Base-by-base conservation (phyloP, 805 yeast genomes). In the Blastobotrys muscicola region DNA sequence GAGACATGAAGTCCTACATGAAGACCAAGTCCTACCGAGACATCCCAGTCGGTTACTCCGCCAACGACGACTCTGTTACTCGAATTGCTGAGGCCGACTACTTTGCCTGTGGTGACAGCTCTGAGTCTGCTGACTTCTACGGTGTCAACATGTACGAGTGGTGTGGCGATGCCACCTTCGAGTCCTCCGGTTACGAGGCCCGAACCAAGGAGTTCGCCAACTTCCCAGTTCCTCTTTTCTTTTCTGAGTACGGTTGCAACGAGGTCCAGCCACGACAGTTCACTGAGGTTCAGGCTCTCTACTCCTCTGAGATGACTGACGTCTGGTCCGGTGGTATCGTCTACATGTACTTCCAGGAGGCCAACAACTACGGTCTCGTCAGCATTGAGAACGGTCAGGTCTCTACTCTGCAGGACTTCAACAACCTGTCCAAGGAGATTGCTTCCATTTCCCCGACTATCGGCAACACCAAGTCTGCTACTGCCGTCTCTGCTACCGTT, bases 241-340 rank as follows among this genome's bases (percentile, higher is more conserved):
- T 85, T 68, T 82, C 92, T 8, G 95, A 85, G 66, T 85, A 82
- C 62, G 95, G 95, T 45, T 85, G 95, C 71, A 86, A 84, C 60
- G 69, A 67, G 13, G 75, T 71, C 35, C 67, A 70, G 56, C 95
- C 95, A 48, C 76, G 95, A 64, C 67, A 71, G 55, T 85, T 85
- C 68, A 70, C 79, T 31, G 95, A 85, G 60, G 84, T 85, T 47
- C 72, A 68, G 11, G 74, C 87, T 3, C 61, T 85, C 6, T 85
- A 72, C 67, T 64, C 78, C 29, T 69, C 65, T 48, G 66, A 83
- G 23, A 85, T 85, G 95, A 81, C 92, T 39, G 83, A 76, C 56
- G 89, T 85, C 42, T 86, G 94, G 92, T 84, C 94, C 35, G 95
- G 95, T 60, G 95, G 95, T 65, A 83, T 85, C 55, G 90, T 84